Evolutionary conservation across 1,284 basidiomycete species (phyloP), one percentile per base, ranked within the genome.

Genomic region (Leccinum pachyderme): DNA sequence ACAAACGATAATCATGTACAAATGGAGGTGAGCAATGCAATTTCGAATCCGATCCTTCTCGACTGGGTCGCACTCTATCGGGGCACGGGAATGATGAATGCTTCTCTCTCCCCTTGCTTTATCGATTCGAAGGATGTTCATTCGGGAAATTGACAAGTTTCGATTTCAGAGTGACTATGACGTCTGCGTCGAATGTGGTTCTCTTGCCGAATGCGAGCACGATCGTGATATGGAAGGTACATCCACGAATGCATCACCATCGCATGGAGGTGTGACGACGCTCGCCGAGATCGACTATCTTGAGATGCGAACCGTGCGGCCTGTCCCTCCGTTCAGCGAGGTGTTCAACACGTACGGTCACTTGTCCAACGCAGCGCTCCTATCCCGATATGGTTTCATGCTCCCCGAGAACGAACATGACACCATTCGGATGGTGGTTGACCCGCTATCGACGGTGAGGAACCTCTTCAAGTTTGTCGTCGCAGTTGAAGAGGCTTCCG

Each of bases 301-400:
- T 59, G 84, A 87, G 59, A 88, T 89, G 86, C 81, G 87, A 12
- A 75, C 82, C 1, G 82, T 85, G 62, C 67, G 73, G 13, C 61
- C 73, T 28, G 76, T 91, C 44, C 69, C 74, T 3, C 73, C 81
- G 0, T 73, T 74, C 22, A 75, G 77, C 11, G 87, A 96, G 66
- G 78, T 95, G 6, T 93, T 84, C 79, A 97, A 96, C 72, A 89
- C 88, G 2, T 97, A 96, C 70, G 93, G 93, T 11, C n/a, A 51
- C 43, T 54, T 72, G 54, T 35, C 68, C 37, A 70, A 73, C 52
- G 59, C 68, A 6, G 37, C 51, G 32, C 70, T 70, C 39, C 68
- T 70, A 52, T 60, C 64, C 24, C 62, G 66, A 46, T 70, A 70
- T 54, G 69, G 67, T n/a, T 79, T 77, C 55, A 56, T 69, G 5